These are phyloP conservation scores for Lachnellula occidentalis DNA, from an alignment of 2,329 filamentous ascomycete genomes.

Conservation along the genomic window DNA sequence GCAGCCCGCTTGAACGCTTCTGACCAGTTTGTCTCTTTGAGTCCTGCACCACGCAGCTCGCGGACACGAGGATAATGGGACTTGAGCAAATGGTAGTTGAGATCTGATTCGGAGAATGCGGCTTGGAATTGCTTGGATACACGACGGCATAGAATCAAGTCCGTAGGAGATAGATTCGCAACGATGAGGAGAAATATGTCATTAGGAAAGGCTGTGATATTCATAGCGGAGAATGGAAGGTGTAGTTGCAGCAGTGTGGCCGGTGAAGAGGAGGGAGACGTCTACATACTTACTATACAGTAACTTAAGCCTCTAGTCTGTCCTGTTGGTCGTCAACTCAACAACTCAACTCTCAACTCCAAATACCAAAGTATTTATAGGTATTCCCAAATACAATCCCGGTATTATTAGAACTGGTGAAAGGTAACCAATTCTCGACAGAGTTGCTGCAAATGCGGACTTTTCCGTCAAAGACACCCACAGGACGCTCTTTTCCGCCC, in stretches of 20 bases:
- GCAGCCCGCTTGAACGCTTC: slow-evolving; percentile 44
- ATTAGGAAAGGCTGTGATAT: slow-evolving; percentile 45
- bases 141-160: slow-evolving; percentile 46
- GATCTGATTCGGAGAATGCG: slow-evolving; percentile 44
- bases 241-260: too few relatives aligned
- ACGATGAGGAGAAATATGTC: slow-evolving; percentile 53
- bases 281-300: too few relatives aligned
- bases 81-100: slow-evolving; percentile 44
- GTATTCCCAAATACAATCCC: too few relatives aligned
- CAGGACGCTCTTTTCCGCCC: too few relatives aligned
- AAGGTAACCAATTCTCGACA: too few relatives aligned
- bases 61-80: slow-evolving; percentile 47
- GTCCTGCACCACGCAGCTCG: slow-evolving; percentile 40
- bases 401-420: too few relatives aligned
- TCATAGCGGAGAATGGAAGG: slow-evolving; percentile 18
- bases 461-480: too few relatives aligned
- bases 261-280: not conserved
- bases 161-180: slow-evolving; percentile 42
- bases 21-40: slow-evolving; percentile 32
- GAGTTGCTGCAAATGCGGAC: too few relatives aligned
- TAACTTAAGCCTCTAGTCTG: too few relatives aligned
- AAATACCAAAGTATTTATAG: too few relatives aligned
- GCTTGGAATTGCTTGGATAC: slow-evolving; percentile 45
- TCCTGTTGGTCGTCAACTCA: too few relatives aligned
- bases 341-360: too few relatives aligned